Conservation (phyloP, 2,329 filamentous ascomycete genomes). For the Nigrospora osmanthi region DNA sequence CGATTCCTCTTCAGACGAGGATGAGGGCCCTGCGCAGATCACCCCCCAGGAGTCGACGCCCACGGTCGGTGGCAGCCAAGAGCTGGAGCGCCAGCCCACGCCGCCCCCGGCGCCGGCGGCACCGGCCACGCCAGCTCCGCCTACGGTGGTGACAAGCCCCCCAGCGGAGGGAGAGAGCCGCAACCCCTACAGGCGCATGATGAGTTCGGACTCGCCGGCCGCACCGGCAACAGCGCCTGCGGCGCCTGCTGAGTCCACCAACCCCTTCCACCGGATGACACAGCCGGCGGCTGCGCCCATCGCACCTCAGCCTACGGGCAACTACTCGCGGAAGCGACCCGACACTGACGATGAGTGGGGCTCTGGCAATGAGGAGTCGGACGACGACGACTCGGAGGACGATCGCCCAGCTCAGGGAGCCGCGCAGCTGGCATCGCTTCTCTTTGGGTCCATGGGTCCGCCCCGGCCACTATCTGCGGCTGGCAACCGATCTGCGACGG, state of each 20-base stretch:
- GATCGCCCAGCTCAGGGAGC: conserved; percentile 75
- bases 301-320: conserved; percentile 38
- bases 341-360: conserved; percentile 70
- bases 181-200: conserved; percentile 91
- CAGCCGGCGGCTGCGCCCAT: conserved; percentile 42
- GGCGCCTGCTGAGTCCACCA: conserved; percentile 63
- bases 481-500: conserved; percentile 53
- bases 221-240: conserved; percentile 35
- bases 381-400: conserved; percentile 67
- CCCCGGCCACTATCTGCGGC: conserved; percentile 80
- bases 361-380: conserved; percentile 53
- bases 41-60: conserved; percentile 54
- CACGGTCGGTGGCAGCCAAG: conserved; percentile 41
- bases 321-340: conserved; percentile 45
- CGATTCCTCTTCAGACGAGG: conserved; percentile 70
- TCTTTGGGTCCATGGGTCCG: conserved; percentile 95
- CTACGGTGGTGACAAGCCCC: conserved; percentile 43
- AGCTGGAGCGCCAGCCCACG: conserved; percentile 37
- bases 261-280: conserved; percentile 87
- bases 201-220: conserved; percentile 51
- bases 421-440: conserved; percentile 85
- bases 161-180: conserved; percentile 69
- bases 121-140: conserved; percentile 36
- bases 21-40: conserved; percentile 68
- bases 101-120: conserved; percentile 41